Conservation (phyloP, 1,139 yeast genomes). For the Geotrichum klebahnii region DNA sequence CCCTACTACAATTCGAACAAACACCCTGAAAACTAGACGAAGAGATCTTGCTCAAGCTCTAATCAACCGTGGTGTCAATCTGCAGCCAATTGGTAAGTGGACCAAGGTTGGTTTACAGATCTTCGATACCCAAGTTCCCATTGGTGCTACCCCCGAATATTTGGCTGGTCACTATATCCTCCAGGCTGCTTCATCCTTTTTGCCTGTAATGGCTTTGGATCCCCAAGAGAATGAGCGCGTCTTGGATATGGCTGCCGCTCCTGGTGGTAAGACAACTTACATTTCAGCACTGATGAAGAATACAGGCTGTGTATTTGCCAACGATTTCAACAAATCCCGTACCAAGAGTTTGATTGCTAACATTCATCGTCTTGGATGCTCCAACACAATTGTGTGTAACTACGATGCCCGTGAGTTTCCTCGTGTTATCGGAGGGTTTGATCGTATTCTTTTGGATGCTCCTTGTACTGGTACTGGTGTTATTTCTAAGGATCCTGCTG, state of each 20-base stretch:
- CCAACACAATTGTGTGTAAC: slow-evolving; percentile 92
- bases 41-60: slow-evolving; percentile 93
- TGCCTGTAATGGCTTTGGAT: slow-evolving; percentile 95
- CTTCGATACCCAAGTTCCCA: slow-evolving; percentile 96
- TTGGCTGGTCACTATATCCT: slow-evolving; percentile 95
- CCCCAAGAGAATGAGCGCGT: slow-evolving; percentile 95
- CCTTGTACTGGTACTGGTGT: slow-evolving; percentile 99
- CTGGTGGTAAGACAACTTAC: slow-evolving; percentile 98
- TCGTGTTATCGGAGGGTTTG: slow-evolving; percentile 96
- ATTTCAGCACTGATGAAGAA: slow-evolving; percentile 95
- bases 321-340: slow-evolving; percentile 93
- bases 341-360: slow-evolving; percentile 95
- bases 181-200: slow-evolving; percentile 96
- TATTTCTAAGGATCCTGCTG: slow-evolving; percentile 94
- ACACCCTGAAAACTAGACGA: slow-evolving; percentile 89
- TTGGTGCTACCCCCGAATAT: slow-evolving; percentile 99
- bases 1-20: slow-evolving; percentile 94
- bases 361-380: slow-evolving; percentile 94
- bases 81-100: slow-evolving; percentile 97
- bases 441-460: slow-evolving; percentile 90
- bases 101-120: slow-evolving; percentile 96
- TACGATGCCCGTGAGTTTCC: slow-evolving; percentile 99
- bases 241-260: slow-evolving; percentile 99
- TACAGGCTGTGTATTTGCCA: slow-evolving; percentile 95
- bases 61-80: slow-evolving; percentile 93